Percentiles rank a stretch among this genome's conserved stretches.
phyloP scores from a whole-genome alignment of 2,329 filamentous ascomycete species.

The Fonsecaea erecta region DNA sequence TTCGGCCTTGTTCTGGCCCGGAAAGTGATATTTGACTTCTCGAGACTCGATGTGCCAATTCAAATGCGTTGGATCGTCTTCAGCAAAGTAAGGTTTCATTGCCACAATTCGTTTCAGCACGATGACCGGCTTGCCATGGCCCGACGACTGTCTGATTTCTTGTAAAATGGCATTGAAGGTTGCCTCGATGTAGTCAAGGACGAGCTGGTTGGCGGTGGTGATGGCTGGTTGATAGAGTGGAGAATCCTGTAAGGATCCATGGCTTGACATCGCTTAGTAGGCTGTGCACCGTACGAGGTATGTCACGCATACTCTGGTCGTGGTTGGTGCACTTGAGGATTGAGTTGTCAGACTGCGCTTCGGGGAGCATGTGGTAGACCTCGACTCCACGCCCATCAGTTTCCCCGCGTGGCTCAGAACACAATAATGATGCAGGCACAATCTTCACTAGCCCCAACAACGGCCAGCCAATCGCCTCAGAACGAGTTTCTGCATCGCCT shows the following conservation, averaged over 20 bases:
- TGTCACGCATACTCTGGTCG: not conserved
- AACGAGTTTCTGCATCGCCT: slow-evolving; percentile 15
- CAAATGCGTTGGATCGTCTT: slow-evolving; percentile 39
- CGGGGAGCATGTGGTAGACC: too few relatives aligned
- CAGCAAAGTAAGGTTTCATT: slow-evolving; percentile 40
- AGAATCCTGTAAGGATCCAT: not conserved
- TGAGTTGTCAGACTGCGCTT: not conserved
- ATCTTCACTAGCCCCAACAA: not conserved
- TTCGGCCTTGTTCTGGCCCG: slow-evolving; percentile 60
- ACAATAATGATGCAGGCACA: not conserved
- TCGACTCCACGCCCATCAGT: not conserved
- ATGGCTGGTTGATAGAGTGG: not conserved
- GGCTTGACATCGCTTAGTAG: not conserved
- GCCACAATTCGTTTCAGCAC: slow-evolving; percentile 37
- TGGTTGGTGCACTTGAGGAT: too few relatives aligned
- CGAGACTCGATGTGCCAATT: slow-evolving; percentile 29
- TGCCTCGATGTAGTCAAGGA: slow-evolving; percentile 32
- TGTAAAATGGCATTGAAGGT: slow-evolving; percentile 32
- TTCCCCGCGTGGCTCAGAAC: not conserved
- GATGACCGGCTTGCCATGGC: slow-evolving; percentile 40
- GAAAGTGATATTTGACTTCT: slow-evolving; percentile 54
- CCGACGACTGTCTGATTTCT: slow-evolving; percentile 21
- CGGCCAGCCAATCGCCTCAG: not conserved
- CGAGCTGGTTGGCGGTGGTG: slow-evolving; percentile 23
- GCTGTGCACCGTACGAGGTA: not conserved